These are phyloP conservation scores for Apiospora rasikravindrae DNA, from an alignment of 2,329 filamentous ascomycete species.

Conservation along the genomic window DNA sequence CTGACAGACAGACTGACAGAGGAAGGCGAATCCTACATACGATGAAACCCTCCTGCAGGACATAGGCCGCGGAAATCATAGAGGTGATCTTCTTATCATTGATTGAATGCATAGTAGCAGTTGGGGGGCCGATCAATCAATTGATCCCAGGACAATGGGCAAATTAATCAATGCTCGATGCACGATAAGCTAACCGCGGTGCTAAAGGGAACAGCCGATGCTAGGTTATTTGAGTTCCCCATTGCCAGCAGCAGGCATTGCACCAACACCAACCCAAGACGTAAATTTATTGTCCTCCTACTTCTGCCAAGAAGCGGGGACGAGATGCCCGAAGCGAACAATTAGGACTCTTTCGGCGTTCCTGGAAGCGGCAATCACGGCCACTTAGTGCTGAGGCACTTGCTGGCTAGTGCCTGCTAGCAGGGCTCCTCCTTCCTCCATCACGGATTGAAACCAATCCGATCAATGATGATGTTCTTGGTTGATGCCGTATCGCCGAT, in stretches of 20 bases:
- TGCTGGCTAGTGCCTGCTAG: not conserved
- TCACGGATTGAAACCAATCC: not conserved
- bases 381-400: not conserved
- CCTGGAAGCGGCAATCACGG: constrained; percentile 11
- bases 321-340: not conserved
- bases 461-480: not conserved
- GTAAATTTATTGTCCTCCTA: constrained; percentile 4
- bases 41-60: constrained; percentile 4
- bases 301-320: not conserved
- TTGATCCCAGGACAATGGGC: not conserved
- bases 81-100: not conserved
- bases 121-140: not conserved
- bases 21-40: constrained; percentile 1
- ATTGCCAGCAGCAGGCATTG: not conserved
- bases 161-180: not conserved
- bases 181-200: constrained; percentile 10
- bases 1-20: not conserved
- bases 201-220: constrained; percentile 11
- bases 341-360: not conserved
- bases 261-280: not conserved
- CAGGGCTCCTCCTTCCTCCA: not conserved
- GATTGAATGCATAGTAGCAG: not conserved
- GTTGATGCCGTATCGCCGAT: not conserved
- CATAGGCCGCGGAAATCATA: not conserved
- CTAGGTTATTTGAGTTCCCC: not conserved